Evolutionary conservation across 2,329 filamentous ascomycete species (phyloP).

Genomic region (Monilinia vaccinii-corymbosi): DNA sequence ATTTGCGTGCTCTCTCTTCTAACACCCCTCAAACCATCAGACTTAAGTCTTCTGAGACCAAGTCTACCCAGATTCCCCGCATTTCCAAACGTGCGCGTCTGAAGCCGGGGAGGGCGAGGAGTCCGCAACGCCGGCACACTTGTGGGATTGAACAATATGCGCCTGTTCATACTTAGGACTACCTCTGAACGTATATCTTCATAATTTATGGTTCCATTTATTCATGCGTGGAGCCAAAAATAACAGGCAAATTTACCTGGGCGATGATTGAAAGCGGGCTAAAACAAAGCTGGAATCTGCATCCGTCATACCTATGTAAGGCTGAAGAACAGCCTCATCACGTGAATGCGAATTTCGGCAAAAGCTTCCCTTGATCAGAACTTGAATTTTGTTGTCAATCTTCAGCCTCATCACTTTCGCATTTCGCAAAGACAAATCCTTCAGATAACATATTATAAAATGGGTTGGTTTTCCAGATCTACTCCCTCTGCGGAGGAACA

Average conservation of each 20-base stretch:
- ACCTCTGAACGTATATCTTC: background rate
- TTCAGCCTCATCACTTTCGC: constrained; percentile 8
- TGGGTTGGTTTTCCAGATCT: constrained; percentile 55
- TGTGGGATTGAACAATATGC: constrained; percentile 29
- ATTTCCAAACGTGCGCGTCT: constrained; percentile 22
- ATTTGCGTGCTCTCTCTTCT: constrained; percentile 38
- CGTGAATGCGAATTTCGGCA: background rate
- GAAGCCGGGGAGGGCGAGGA: constrained; percentile 10
- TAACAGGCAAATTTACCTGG: background rate
- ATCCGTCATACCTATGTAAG: constrained; percentile 15
- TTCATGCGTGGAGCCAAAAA: background rate
- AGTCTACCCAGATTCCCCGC: constrained; percentile 12
- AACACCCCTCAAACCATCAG: constrained; percentile 10
- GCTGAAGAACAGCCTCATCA: constrained; percentile 8
- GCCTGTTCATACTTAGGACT: constrained; percentile 21
- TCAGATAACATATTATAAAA: constrained; percentile 28
- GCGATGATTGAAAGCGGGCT: background rate
- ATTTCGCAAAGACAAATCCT: constrained; percentile 7
- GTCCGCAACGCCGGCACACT: constrained; percentile 29
- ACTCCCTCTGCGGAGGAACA: constrained; percentile 17
- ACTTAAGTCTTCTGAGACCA: constrained; percentile 9
- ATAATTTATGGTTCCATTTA: background rate
- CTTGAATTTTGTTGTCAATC: background rate
- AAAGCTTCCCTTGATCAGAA: constrained; percentile 6
- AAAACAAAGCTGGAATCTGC: constrained; percentile 4